Base-by-base conservation (phyloP, 2,329 filamentous ascomycete genomes). In the Ceratocystis diversiconidia region DNA sequence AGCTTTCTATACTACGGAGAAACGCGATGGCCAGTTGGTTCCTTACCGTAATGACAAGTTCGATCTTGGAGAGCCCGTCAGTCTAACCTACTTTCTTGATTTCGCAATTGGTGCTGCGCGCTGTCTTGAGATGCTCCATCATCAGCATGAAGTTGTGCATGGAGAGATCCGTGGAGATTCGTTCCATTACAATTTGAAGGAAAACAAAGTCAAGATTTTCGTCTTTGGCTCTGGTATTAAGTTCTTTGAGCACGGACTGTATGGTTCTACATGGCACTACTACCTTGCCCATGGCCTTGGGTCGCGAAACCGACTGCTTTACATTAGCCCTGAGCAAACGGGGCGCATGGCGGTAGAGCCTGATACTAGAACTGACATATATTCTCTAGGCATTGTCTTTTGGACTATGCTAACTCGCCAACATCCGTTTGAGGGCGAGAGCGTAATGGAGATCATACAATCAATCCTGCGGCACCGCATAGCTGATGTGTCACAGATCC, bases 271-370 rank as follows among this genome's bases (percentile, higher is more conserved):
- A 43, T 97, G 92, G 92, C 89, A 87, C 10, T 82, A 83, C 0
- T 67, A 65, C 32, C 76, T 96, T 8, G 92, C 89, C 12, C 87
- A 88, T 67, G 89, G 96, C 73, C 76, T 91, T 6, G 92, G 92
- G 1, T 89, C 91, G 50, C 91, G 90, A 75, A 87, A 92, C 72
- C 96, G 95, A 75, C 79, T 97, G 22, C 85, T 92, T 63, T 96
- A 90, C 72, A 95, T 96, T 72, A 92, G 91, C 60, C 92, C 92
- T 0, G 92, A 97, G 73, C 92, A 96, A 77, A 96, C 92, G 1
- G 92, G 92, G 15, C 86, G 92, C 22, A 88, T 96, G 82, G 89
- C 91, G 2, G 90, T 89, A 2, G 92, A 96, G 73, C 92, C 92
- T 1, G 92, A 96, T 75, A 89, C 84, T 55, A 84, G 92, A 50